Conservation (phyloP, 1,284 basidiomycete species). For the Pisolithus thermaeus region DNA sequence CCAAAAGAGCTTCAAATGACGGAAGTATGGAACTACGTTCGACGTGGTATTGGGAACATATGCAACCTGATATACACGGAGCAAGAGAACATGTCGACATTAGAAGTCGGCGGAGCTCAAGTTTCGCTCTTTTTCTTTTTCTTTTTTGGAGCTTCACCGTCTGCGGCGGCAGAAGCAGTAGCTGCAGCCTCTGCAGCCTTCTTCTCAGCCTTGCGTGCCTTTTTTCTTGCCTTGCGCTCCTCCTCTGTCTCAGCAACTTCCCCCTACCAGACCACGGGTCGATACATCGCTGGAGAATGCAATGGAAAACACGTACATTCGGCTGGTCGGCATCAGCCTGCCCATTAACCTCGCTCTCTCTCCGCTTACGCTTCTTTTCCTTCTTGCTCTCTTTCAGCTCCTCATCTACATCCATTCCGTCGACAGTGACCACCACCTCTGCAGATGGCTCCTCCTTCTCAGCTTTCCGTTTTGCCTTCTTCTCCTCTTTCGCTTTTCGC, state of each 20-base stretch:
- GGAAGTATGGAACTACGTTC: neutral
- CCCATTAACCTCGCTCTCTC: conserved; percentile 47
- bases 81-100: neutral
- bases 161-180: conserved; percentile 25
- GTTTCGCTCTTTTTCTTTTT: conserved; percentile 64
- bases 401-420: conserved; percentile 40
- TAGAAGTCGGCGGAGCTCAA: conserved; percentile 14
- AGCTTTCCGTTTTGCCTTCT: conserved; percentile 58
- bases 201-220: conserved; percentile 27
- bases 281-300: neutral
- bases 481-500: conserved; percentile 74
- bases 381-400: conserved; percentile 48
- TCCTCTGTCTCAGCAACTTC: conserved; percentile 57
- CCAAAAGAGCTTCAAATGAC: neutral
- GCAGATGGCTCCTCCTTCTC: conserved; percentile 49
- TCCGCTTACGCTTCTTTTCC: conserved; percentile 68
- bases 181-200: conserved; percentile 50
- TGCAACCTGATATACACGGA: conserved; percentile 1
- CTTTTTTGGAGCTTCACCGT: conserved; percentile 62
- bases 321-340: conserved; percentile 30
- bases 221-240: conserved; percentile 50
- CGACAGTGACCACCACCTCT: conserved; percentile 36
- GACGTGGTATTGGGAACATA: conserved; percentile 1
- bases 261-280: conserved; percentile 21
- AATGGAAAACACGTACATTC: conserved; percentile 34